These are phyloP conservation scores for Monilinia laxa DNA, from an alignment of 2,329 filamentous ascomycete genomes.

Conservation along the genomic window DNA sequence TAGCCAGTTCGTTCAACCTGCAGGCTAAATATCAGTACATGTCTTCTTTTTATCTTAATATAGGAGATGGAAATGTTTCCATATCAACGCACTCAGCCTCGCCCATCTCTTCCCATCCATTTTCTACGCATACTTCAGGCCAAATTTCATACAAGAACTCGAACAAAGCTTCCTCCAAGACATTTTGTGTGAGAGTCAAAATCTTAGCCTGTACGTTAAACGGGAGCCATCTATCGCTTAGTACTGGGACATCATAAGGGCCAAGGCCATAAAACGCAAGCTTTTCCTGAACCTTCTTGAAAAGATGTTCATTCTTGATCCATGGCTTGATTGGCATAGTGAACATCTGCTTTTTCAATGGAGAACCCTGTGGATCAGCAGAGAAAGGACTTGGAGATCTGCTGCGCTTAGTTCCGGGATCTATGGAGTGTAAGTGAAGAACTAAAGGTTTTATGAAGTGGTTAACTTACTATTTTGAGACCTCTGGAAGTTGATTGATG, in stretches of 20 bases:
- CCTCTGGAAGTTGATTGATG: background rate
- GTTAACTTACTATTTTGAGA: background rate
- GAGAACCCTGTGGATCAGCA: background rate
- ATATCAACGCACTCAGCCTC: slow-evolving; percentile 9
- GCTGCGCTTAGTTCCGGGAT: background rate
- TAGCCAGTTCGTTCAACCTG: slow-evolving; percentile 10
- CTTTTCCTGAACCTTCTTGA: background rate
- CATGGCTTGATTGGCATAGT: background rate
- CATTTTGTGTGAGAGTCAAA: background rate
- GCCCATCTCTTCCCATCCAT: slow-evolving; percentile 14
- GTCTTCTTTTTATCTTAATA: background rate
- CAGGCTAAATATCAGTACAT: background rate
- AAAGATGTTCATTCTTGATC: background rate
- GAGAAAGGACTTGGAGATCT: background rate
- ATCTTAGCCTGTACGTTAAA: slow-evolving; percentile 5
- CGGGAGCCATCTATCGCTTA: background rate
- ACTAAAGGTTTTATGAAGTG: background rate
- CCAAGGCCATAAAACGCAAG: slow-evolving; percentile 7
- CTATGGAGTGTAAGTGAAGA: background rate
- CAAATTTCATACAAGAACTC: background rate
- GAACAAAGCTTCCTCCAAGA: slow-evolving; percentile 14
- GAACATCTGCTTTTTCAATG: background rate
- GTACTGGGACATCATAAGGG: background rate
- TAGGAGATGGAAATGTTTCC: background rate
- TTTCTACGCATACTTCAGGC: background rate